phyloP scores from a whole-genome alignment of 306 rosid genomes.

The Quercus dentata region DNA sequence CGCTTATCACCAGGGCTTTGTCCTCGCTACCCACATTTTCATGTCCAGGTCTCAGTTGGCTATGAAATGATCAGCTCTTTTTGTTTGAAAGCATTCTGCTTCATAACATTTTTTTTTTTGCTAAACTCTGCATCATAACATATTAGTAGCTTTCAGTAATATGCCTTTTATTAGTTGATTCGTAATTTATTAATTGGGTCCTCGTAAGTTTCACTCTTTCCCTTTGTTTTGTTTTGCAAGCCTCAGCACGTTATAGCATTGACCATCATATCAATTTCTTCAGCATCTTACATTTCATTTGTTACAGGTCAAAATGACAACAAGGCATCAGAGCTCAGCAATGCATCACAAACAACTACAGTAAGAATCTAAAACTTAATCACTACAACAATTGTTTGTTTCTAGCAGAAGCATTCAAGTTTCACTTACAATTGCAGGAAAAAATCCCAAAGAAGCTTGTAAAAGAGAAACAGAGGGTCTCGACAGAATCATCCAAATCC shows the following conservation, averaged over 20 bases:
- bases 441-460: conserved; percentile 34
- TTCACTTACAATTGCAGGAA: conserved; percentile 41
- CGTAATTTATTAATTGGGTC: background rate
- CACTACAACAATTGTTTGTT: background rate
- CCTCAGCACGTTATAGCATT: background rate
- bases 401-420: conserved; percentile 8
- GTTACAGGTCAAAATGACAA: conserved; percentile 38
- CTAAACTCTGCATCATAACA: background rate
- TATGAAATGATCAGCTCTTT: too few species aligned
- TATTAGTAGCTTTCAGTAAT: background rate
- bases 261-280: background rate
- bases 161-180: background rate
- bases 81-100: too few species aligned
- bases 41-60: background rate
- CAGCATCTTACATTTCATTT: background rate
- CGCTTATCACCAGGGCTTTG: background rate
- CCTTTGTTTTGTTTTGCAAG: background rate
- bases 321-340: conserved; percentile 29
- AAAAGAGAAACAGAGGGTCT: conserved; percentile 52
- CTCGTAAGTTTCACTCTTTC: background rate
- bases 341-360: conserved; percentile 28
- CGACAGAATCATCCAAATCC: conserved; percentile 65
- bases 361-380: conserved; percentile 40
- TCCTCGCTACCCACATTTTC: background rate
- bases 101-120: background rate